Conservation (phyloP, 2,329 filamentous ascomycete genomes). For the Trichoderma lentiforme region DNA sequence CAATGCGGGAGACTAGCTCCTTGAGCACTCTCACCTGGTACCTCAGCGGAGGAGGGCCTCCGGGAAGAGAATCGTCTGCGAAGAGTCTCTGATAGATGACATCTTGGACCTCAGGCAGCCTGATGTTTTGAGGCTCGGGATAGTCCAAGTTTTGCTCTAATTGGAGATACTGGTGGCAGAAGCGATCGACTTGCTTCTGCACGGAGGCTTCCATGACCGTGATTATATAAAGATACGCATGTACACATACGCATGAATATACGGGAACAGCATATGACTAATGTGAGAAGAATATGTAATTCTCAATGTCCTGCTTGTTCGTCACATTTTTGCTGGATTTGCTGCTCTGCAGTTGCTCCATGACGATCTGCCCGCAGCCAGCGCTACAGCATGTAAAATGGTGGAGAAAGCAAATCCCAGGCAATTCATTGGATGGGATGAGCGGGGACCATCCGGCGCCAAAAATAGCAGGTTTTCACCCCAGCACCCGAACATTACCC, state of each 20-base stretch:
- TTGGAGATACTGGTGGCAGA: slow-evolving; percentile 77
- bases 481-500: background rate
- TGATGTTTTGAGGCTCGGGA: slow-evolving; percentile 58
- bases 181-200: slow-evolving; percentile 40
- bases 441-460: background rate
- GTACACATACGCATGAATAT: background rate
- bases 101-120: slow-evolving; percentile 60
- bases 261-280: background rate
- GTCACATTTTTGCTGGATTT: background rate
- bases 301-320: background rate
- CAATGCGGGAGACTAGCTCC: slow-evolving; percentile 64
- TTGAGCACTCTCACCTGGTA: slow-evolving; percentile 75
- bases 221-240: background rate
- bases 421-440: background rate
- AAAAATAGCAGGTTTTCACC: background rate
- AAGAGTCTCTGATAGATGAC: slow-evolving; percentile 67
- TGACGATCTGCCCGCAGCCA: background rate
- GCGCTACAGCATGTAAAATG: background rate
- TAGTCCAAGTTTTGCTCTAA: slow-evolving; percentile 63
- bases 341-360: background rate
- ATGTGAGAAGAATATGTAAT: background rate
- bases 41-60: slow-evolving; percentile 59
- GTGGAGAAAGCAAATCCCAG: background rate
- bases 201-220: slow-evolving; percentile 16
- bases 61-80: slow-evolving; percentile 47